Evolutionary conservation across 2,329 filamentous ascomycete species (phyloP), one percentile per base, ranked within the genome.

Genomic region (Penicillium olsonii): DNA sequence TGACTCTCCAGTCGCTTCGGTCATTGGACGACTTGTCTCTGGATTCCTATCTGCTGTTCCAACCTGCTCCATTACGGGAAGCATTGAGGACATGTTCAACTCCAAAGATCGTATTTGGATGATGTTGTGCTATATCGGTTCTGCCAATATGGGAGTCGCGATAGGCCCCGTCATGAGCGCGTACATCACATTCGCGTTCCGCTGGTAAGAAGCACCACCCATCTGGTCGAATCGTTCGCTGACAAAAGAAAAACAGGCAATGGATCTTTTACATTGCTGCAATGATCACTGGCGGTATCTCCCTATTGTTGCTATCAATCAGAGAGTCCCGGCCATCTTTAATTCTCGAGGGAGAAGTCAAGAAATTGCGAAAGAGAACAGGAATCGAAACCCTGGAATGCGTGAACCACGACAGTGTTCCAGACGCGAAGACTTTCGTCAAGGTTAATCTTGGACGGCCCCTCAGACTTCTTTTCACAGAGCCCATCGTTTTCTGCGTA

Each of bases 81-180:
- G 72, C 43, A 68, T 78, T 19, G 77, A 79, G 50, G 75, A 79
- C 54, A 70, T 79, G 59, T 78, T 69, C 56, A 70, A 76, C 39
- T 62, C 67, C 4, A 65, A 65, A 42, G 60, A 62, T 18, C 65
- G 76, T 6, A 70, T 76, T 3, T 78, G 73, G 74, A 54, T 73
- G 4, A 66, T 78, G 1, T 71, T 73, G 34, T 46, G 69, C 2
- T 78, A 74, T 69, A 68, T 68, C 37, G 63, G 65, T n/a, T 63
- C 64, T 5, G 67, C 73, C 1, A 74, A 71, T 1, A 50, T 72
- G 2, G 76, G 72, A 0, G 52, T 78, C 4, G 64, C 65, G 1
- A 27, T 74, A 5, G 75, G 75, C 0, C 75, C 76, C 6, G 65
- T 76, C 1, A 69, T 72, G 46, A 71, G 71, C 9, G 67, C 66